Conservation (phyloP, 1,284 basidiomycete genomes). For the Mycosarcoma mackinlayi region DNA sequence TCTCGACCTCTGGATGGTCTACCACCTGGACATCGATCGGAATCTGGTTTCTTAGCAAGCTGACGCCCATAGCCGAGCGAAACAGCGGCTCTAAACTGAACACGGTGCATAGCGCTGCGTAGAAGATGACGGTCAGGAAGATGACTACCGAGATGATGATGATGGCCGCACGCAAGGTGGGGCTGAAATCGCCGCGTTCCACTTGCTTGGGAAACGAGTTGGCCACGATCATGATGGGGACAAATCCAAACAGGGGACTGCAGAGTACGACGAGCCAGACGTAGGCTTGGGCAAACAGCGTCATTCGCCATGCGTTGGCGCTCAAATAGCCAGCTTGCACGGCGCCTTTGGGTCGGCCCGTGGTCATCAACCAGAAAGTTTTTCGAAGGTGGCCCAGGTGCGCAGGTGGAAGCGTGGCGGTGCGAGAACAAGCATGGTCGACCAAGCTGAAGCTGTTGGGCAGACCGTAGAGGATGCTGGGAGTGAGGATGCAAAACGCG, state of each 20-base stretch:
- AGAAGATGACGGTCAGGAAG: background rate
- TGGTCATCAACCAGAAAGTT: background rate
- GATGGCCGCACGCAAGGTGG: background rate
- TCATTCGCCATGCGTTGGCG: slow-evolving; percentile 16
- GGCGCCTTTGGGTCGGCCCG: background rate
- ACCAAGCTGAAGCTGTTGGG: slow-evolving; percentile 8
- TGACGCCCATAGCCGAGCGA: slow-evolving; percentile 8
- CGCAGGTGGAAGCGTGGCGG: background rate
- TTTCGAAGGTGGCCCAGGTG: background rate
- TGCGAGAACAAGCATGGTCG: slow-evolving; percentile 2
- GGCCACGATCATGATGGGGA: slow-evolving; percentile 2
- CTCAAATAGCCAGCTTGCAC: background rate
- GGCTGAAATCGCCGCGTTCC: background rate
- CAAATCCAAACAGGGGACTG: background rate
- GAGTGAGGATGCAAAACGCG: slow-evolving; percentile 4
- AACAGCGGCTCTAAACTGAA: slow-evolving; percentile 14
- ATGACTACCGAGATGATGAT: slow-evolving; percentile 2
- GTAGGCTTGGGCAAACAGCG: slow-evolving; percentile 7
- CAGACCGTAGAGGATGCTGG: background rate
- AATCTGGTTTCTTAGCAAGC: background rate
- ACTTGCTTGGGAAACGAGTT: background rate
- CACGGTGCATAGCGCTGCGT: slow-evolving; percentile 4
- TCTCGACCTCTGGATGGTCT: too few relatives aligned
- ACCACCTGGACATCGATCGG: slow-evolving; percentile 3
- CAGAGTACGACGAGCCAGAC: background rate